A percentile compares a stretch with the other conserved stretches of the same genome.
Conservation (phyloP, 345 rosid species). For the Brassica cretica region DNA sequence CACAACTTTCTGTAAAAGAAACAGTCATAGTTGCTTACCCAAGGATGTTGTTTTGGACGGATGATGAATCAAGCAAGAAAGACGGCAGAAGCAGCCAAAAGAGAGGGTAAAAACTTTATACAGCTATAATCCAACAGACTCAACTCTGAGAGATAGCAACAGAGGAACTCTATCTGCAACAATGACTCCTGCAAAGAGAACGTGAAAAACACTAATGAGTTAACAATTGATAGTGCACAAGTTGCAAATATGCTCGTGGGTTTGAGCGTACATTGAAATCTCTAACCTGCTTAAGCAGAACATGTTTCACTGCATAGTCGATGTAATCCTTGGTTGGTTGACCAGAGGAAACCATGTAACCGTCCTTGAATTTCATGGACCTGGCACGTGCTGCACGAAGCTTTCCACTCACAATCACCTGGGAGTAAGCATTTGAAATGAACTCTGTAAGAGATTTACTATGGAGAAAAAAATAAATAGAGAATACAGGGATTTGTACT, state of each 20-base stretch:
- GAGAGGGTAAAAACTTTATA: constrained; percentile 70
- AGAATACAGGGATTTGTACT: background rate
- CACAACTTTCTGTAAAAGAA: background rate
- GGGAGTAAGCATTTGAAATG: background rate
- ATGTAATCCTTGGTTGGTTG: constrained; percentile 87
- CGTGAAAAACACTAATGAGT: background rate
- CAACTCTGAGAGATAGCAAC: constrained; percentile 72
- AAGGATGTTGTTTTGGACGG: constrained; percentile 59
- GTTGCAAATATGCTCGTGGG: background rate
- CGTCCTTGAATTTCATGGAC: constrained; percentile 94
- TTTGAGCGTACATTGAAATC: constrained; percentile 45
- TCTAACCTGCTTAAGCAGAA: constrained; percentile 80
- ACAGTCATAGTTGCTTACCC: constrained; percentile 53
- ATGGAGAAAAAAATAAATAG: background rate
- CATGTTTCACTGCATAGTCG: constrained; percentile 89
- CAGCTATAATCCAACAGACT: constrained; percentile 68
- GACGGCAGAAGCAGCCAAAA: constrained; percentile 71
- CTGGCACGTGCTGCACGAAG: constrained; percentile 87
- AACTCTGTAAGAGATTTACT: too few relatives aligned
- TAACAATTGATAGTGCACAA: background rate
- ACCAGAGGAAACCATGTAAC: constrained; percentile 95
- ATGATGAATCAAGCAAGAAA: constrained; percentile 68
- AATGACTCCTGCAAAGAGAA: constrained; percentile 7
- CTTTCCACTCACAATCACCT: constrained; percentile 96
- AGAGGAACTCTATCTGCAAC: constrained; percentile 73